Evolutionary conservation across 306 rosid genomes (phyloP), one percentile per base, ranked within the genome.

Genomic region (Rubus parviflorus): DNA sequence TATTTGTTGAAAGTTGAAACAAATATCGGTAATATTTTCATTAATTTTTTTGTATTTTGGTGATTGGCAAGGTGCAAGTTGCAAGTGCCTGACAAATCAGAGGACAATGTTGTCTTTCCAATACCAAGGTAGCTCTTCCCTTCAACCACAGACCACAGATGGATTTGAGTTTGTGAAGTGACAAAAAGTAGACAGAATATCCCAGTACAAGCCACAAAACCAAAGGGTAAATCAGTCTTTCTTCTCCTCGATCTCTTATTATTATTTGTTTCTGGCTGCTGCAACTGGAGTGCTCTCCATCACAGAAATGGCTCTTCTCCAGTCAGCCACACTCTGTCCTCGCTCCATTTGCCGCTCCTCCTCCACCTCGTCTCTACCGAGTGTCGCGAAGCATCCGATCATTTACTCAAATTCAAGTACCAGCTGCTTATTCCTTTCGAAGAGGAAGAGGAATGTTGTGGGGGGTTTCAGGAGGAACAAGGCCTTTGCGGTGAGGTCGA

Each of bases 231-330:
- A 3, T 0, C 0, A 0, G 92, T 85, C 82, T 14, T 84, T 84
- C 49, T 5, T 19, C 58, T 30, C 2, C 64, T 22, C 35, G 57
- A 0, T 22, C 6, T 25, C 20, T 2, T 30, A 4, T 20, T n/a
- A n/a, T n/a, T 49, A 43, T 43, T 78, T 25, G 40, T 60, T 23
- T 56, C 65, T 63, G 68, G 68, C 22, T 63, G 69, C 22, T 38
- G 69, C 45, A 1, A 38, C 69, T 40, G 46, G 69, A 64, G 69
- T 38, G 69, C 75, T 64, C 58, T 52, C 77, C 23, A 51, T 25
- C 75, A 25, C 72, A 51, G 60, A 84, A 84, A 95, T 92, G 97
- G 96, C 84, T 67, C 84, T 87, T 63, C 83, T 87, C 68, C 83
- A 81, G 48, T 37, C 85, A 16, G 81, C 88, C 13, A 74, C 85